Base-by-base conservation (phyloP, 768 basidiomycete species). In the Boletus tylopilopsis region DNA sequence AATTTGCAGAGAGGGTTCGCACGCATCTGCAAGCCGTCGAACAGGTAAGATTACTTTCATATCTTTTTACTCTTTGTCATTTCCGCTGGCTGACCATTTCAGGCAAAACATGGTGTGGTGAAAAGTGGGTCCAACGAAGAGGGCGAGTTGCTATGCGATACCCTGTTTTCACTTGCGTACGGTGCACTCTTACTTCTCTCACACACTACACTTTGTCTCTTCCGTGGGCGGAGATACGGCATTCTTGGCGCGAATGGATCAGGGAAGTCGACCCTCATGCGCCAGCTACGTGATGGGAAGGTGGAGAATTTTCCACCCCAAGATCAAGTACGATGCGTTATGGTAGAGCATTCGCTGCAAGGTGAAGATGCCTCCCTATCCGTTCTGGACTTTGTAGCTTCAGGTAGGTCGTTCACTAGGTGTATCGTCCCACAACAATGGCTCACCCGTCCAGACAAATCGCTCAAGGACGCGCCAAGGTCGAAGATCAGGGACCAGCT, bases 291-390 rank as follows among this genome's bases (percentile, higher is more conserved):
- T 49, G 93, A 95, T 63, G 88, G 90, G 51, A 97, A 97, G 72
- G 87, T 90, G 7, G 95, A 98, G 71, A 94, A 94, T 64, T 98
- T 97, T 72, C 95, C 95, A 18, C 80, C 91, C 6, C 92, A 84
- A 57, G 82, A 85, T 54, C 78, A 93, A 68, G 73, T 98, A 42
- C 81, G 89, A 40, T 89, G 89, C 59, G 82, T 96, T 51, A 97
- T 97, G 94, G 94, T 98, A 29, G 95, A 97, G 71, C 94, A 98
- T 72, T 86, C 94, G 23, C 76, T 97, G 11, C 93, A 94, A 72
- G 93, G 94, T 45, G 94, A 97, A 71, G 91, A 97, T 68, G 80
- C 79, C 16, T 87, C 89, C 10, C 61, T 85, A 49, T 80, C 85
- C 37, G 84, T 97, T 45, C 74, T 94, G 46, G 90, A 95, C 69